A percentile compares a stretch with the other conserved stretches of the same genome.
Conservation (phyloP, 176 grass and related monocot species). For the Dactylis glomerata region DNA sequence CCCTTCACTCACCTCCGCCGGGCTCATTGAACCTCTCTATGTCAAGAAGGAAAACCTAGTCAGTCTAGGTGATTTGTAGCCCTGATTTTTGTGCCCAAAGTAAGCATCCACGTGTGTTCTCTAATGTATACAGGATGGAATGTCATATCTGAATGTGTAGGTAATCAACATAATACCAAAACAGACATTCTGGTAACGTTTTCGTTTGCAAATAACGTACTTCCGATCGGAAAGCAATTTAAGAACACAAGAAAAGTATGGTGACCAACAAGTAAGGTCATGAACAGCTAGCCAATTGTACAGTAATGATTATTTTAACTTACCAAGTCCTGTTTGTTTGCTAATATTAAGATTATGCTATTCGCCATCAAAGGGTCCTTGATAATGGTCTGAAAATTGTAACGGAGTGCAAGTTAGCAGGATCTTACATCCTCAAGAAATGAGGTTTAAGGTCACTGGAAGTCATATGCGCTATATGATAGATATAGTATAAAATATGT, state of each 20-base stretch:
- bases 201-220: neutral
- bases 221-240: neutral
- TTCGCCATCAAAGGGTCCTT: slow-evolving; percentile 90
- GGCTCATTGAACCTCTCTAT: slow-evolving; percentile 81
- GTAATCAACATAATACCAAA: neutral
- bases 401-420: slow-evolving; percentile 6
- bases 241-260: neutral
- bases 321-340: slow-evolving; percentile 96
- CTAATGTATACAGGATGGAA: neutral
- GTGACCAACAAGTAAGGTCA: neutral
- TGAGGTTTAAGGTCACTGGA: neutral
- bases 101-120: neutral
- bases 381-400: slow-evolving; percentile 62
- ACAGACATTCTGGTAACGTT: neutral
- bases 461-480: neutral
- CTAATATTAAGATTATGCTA: slow-evolving; percentile 82
- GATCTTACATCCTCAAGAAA: neutral
- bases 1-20: slow-evolving; percentile 66
- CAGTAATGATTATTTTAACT: slow-evolving; percentile 27
- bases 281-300: neutral
- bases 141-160: neutral
- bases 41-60: neutral
- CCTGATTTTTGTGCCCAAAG: neutral
- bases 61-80: too few relatives aligned
- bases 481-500: slow-evolving; percentile 4